Evolutionary conservation across 176 grass and related monocot genomes (phyloP).

Genomic region (Guadua angustifolia): DNA sequence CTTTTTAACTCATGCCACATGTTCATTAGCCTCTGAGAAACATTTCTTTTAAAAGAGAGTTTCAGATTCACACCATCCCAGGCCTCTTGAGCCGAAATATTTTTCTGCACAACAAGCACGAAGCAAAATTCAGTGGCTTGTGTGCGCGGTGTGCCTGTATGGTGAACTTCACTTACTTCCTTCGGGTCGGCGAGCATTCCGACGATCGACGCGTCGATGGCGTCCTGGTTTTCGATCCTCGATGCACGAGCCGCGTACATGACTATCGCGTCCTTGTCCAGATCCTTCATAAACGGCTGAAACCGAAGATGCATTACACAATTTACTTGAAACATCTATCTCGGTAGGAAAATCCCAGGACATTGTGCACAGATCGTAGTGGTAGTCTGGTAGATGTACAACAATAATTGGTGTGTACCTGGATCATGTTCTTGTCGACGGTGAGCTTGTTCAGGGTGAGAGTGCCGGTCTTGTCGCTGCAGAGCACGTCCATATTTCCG

Average conservation of each 20-base stretch:
- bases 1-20: too few relatives aligned
- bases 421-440: constrained; percentile 71
- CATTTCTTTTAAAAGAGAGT: too few relatives aligned
- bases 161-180: constrained; percentile 41
- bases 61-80: too few relatives aligned
- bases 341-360: not conserved
- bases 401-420: constrained; percentile 37
- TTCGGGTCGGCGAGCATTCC: constrained; percentile 65
- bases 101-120: too few relatives aligned
- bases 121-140: not conserved
- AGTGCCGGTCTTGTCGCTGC: constrained; percentile 97
- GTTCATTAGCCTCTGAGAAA: too few relatives aligned
- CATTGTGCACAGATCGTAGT: not conserved
- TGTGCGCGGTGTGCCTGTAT: not conserved
- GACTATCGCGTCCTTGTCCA: constrained; percentile 54
- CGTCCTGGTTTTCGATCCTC: constrained; percentile 78
- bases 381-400: too few relatives aligned
- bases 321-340: not conserved
- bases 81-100: too few relatives aligned
- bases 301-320: not conserved
- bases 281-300: constrained; percentile 59
- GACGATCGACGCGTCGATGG: constrained; percentile 78
- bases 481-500: constrained; percentile 82
- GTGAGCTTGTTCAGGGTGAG: constrained; percentile 88
- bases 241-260: constrained; percentile 69